These are phyloP conservation scores for Jackrogersella multiformis DNA, from an alignment of 495 filamentous ascomycete species.

Conservation along the genomic window DNA sequence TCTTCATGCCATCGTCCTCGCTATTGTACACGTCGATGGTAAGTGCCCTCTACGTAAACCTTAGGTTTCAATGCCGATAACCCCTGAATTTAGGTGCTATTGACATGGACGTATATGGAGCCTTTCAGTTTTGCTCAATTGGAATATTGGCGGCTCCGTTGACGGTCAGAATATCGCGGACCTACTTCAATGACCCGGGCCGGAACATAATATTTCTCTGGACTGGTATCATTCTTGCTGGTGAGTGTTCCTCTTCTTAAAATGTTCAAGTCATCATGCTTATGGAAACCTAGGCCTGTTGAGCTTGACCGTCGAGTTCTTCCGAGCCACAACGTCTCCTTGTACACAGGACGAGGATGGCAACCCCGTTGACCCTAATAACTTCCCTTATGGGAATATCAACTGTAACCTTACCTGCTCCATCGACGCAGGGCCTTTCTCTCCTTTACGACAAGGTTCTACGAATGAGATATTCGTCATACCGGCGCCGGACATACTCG, in stretches of 20 bases:
- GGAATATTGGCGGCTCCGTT: slow-evolving; percentile 67
- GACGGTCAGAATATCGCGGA: slow-evolving; percentile 63
- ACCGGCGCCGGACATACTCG: slow-evolving; percentile 58
- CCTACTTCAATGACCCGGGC: slow-evolving; percentile 68
- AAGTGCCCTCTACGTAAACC: slow-evolving; percentile 32
- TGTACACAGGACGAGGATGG: slow-evolving; percentile 55
- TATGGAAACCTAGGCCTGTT: slow-evolving; percentile 55
- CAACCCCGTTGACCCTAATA: slow-evolving; percentile 42
- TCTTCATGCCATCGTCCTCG: slow-evolving; percentile 66
- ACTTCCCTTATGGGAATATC: slow-evolving; percentile 52
- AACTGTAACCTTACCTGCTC: slow-evolving; percentile 57
- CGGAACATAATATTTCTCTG: slow-evolving; percentile 70
- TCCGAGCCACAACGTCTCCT: slow-evolving; percentile 51
- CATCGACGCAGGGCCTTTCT: slow-evolving; percentile 52
- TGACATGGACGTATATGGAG: slow-evolving; percentile 72
- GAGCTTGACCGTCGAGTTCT: slow-evolving; percentile 68
- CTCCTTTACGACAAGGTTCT: slow-evolving; percentile 58
- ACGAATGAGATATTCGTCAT: slow-evolving; percentile 66
- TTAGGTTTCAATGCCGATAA: slow-evolving; percentile 19
- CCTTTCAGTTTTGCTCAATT: slow-evolving; percentile 70
- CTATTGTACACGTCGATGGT: slow-evolving; percentile 62
- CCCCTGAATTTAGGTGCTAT: slow-evolving; percentile 56
- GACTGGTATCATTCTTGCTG: slow-evolving; percentile 65
- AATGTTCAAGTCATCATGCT: slow-evolving; percentile 2
- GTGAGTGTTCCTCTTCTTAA: slow-evolving; percentile 42